Base-by-base conservation (phyloP, 306 rosid species). In the Biancaea sappan region DNA sequence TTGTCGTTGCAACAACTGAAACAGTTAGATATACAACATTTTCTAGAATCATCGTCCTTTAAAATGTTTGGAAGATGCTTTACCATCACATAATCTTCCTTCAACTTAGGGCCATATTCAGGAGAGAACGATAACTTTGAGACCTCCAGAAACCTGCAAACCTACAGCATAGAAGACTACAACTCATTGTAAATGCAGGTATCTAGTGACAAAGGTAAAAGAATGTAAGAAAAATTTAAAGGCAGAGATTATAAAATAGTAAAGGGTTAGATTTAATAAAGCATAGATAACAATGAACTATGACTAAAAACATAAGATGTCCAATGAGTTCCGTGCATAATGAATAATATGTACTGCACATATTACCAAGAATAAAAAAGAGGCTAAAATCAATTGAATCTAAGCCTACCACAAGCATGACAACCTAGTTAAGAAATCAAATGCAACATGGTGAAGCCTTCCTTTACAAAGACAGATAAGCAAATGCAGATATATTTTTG, bases 111-210 rank as follows among this genome's bases (percentile, higher is more conserved):
- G 67, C 99, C 99, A 75, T 92, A 94, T 84, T 94, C 97, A 12
- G 98, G 92, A 65, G 85, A 90, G 86, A 94, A 94, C 66, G 99
- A 94, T 80, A 94, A 77, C 83, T 73, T 88, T 4, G 99, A 94
- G 41, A 88, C 99, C 92, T 94, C 99, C 92, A 94, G 84, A 73
- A 94, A 94, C 94, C 81, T 92, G 93, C 98, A 94, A 69, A 94
- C 99, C 99, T 94, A 76, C 60, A 82, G 63, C 63, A 76, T 66
- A 51, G 16, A 60, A 34, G 18, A 60, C 61, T 64, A 58, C 77
- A 43, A 47, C 65, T 48, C 50, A 82, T 46, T 48, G 76, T 72
- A 40, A 83, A 83, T 61, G 28, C 51, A 66, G 29, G 41, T 66
- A 32, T 54, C 40, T n/a, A 76, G 63, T 21, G 44, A 63, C 35